phyloP scores from a whole-genome alignment of 495 filamentous ascomycete genomes.

The Neurospora sp. region DNA sequence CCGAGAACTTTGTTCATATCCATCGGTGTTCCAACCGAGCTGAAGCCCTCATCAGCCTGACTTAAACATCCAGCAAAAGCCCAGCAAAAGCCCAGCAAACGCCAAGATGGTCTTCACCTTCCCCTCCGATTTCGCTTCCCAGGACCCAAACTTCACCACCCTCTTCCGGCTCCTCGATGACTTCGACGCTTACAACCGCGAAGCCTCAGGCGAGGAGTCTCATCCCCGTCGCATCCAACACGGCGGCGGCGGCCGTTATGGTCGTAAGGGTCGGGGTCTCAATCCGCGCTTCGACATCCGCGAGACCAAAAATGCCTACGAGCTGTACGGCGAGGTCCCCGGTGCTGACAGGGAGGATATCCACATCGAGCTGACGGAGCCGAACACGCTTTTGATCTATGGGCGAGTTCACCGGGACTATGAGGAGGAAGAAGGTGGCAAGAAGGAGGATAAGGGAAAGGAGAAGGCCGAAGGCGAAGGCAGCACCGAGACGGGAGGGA shows the following conservation, averaged over 20 bases:
- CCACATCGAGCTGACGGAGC: conserved; percentile 68
- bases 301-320: conserved; percentile 51
- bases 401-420: conserved; percentile 50
- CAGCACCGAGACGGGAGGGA: neutral
- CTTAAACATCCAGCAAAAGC: neutral
- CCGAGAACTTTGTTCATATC: neutral
- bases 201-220: conserved; percentile 7
- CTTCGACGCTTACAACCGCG: conserved; percentile 43
- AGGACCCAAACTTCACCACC: conserved; percentile 42
- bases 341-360: conserved; percentile 64
- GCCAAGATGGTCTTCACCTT: conserved; percentile 19
- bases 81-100: neutral
- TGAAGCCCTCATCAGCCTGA: neutral
- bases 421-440: neutral
- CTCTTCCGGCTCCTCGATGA: conserved; percentile 65
- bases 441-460: conserved; percentile 1
- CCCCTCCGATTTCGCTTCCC: conserved; percentile 13
- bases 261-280: conserved; percentile 16
- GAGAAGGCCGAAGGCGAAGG: neutral
- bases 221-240: neutral
- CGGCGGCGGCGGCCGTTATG: neutral
- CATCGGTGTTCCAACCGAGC: neutral
- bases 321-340: conserved; percentile 72
- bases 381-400: conserved; percentile 53
- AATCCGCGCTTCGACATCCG: conserved; percentile 58